These are phyloP conservation scores for Discostella stelligera DNA, from an alignment of 352 stramenopile genomes.

Conservation along the genomic window DNA sequence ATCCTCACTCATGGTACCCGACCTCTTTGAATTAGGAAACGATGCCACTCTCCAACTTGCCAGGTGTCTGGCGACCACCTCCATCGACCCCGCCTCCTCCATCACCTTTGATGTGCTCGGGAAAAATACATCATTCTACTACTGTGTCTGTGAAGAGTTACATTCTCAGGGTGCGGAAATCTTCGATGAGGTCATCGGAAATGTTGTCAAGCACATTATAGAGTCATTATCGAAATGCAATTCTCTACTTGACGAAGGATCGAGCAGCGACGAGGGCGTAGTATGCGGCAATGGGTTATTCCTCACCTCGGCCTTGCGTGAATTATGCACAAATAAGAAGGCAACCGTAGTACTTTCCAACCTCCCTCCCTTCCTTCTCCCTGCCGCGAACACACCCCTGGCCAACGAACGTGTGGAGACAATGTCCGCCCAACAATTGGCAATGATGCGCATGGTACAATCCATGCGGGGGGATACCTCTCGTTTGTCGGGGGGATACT, in stretches of 20 bases:
- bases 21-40: conserved; percentile 70
- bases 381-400: conserved; percentile 41
- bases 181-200: conserved; percentile 57
- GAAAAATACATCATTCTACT: conserved; percentile 70
- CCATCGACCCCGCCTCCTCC: conserved; percentile 47
- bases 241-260: conserved; percentile 53
- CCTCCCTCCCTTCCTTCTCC: conserved; percentile 61
- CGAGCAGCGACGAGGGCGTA: conserved; percentile 6
- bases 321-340: conserved; percentile 74
- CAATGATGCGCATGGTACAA: conserved; percentile 53
- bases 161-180: conserved; percentile 56
- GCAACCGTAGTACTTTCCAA: conserved; percentile 52
- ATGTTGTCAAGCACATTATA: conserved; percentile 43
- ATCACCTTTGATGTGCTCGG: conserved; percentile 70
- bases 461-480: conserved; percentile 36
- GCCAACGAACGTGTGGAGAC: conserved; percentile 55
- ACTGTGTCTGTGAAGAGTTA: conserved; percentile 73
- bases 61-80: conserved; percentile 54
- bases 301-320: conserved; percentile 58
- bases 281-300: conserved; percentile 51
- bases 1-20: conserved; percentile 70
- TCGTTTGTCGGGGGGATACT: conserved; percentile 36
- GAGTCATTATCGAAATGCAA: conserved; percentile 53
- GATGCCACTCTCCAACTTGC: conserved; percentile 64
- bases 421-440: conserved; percentile 27